phyloP scores from a whole-genome alignment of 2,329 filamentous ascomycete species.

The Aspergillus puulaauensis region DNA sequence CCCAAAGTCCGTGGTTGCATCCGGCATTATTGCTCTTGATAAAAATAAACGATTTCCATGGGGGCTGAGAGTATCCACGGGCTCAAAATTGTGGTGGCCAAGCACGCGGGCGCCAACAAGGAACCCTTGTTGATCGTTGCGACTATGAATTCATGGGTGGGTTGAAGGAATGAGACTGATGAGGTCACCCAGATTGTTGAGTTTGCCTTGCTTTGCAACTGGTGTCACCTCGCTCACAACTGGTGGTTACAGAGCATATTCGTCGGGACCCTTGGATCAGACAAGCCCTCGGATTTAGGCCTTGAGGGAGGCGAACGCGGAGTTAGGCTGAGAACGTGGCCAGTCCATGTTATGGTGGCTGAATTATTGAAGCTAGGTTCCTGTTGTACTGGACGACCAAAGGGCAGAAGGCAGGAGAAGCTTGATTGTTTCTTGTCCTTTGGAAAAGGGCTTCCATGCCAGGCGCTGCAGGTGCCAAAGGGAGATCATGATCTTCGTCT shows the following conservation, averaged over 20 bases:
- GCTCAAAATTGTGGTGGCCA: not conserved
- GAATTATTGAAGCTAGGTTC: not conserved
- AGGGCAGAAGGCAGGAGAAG: not conserved
- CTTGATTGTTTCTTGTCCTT: not conserved
- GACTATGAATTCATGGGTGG: not conserved
- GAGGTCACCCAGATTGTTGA: not conserved
- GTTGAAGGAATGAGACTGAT: not conserved
- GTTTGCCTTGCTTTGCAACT: not conserved
- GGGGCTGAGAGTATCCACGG: not conserved
- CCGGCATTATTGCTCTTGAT: not conserved
- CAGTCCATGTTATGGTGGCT: not conserved
- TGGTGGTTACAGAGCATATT: not conserved
- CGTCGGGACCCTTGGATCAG: not conserved
- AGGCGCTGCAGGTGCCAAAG: not conserved
- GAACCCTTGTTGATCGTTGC: slow-evolving; percentile 1
- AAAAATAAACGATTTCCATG: not conserved
- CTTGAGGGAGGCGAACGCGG: not conserved
- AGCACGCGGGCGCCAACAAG: not conserved
- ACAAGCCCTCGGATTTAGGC: not conserved
- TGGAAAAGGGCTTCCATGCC: not conserved
- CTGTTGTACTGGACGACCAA: not conserved
- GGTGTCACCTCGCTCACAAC: not conserved
- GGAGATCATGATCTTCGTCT: not conserved
- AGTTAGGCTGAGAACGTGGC: not conserved
- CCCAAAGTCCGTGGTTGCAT: not conserved